Evolutionary conservation across 2,329 filamentous ascomycete genomes (phyloP).

Genomic region (Fusarium robinianum): DNA sequence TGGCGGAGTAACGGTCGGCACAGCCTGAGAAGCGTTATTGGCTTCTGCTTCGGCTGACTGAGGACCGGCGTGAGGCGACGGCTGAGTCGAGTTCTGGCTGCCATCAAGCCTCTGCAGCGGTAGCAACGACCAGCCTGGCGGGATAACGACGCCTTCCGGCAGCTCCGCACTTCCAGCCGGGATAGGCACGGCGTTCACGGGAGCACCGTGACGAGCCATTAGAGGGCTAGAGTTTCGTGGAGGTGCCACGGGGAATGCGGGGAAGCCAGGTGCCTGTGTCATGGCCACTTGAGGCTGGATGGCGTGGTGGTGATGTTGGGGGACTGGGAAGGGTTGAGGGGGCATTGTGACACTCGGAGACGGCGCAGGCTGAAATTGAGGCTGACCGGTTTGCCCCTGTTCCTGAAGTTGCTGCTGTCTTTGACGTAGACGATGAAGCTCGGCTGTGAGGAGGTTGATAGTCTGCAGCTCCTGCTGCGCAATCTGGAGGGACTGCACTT

Average conservation of each 20-base stretch:
- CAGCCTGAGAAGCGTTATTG: slow-evolving; percentile 12
- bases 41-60: slow-evolving; percentile 22
- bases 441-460: slow-evolving; percentile 69
- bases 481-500: slow-evolving; percentile 65
- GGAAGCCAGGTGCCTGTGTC: slow-evolving; percentile 25
- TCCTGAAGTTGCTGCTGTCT: slow-evolving; percentile 48
- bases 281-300: slow-evolving; percentile 23
- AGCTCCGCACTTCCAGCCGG: slow-evolving; percentile 64
- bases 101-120: slow-evolving; percentile 61
- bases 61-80: slow-evolving; percentile 30
- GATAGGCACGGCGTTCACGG: slow-evolving; percentile 54
- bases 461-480: slow-evolving; percentile 70
- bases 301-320: slow-evolving; percentile 22
- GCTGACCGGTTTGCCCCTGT: slow-evolving; percentile 27
- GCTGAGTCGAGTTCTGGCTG: slow-evolving; percentile 28
- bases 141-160: slow-evolving; percentile 66
- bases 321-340: slow-evolving; percentile 15
- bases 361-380: slow-evolving; percentile 14
- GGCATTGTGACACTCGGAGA: slow-evolving; percentile 15
- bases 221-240: slow-evolving; percentile 47
- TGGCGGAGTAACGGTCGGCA: slow-evolving; percentile 19
- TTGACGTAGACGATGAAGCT: slow-evolving; percentile 68
- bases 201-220: slow-evolving; percentile 53
- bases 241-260: slow-evolving; percentile 34
- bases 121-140: slow-evolving; percentile 66